These are phyloP conservation scores for Talaromyces sp. DNA, from an alignment of 2,329 filamentous ascomycete species.

Conservation along the genomic window DNA sequence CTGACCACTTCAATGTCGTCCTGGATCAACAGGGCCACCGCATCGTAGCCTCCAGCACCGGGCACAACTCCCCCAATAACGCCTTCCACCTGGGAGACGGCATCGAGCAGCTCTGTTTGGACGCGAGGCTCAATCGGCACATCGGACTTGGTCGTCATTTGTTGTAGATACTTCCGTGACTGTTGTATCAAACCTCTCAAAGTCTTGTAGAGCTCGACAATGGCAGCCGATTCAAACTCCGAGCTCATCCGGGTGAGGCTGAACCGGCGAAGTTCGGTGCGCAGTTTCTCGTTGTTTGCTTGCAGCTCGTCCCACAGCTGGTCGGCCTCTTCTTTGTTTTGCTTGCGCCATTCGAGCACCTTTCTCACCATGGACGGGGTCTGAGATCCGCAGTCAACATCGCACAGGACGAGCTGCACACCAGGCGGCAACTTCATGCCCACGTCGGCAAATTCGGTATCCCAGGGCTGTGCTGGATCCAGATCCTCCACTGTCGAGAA, in stretches of 20 bases:
- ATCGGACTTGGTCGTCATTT: conserved; percentile 66
- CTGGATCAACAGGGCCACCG: conserved; percentile 70
- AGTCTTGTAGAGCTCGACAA: conserved; percentile 43
- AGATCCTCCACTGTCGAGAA: conserved; percentile 60
- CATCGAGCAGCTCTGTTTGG: conserved; percentile 81
- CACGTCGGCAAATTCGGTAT: conserved; percentile 67
- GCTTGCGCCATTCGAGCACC: conserved; percentile 73
- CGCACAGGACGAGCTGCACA: conserved; percentile 81
- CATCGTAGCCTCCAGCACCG: conserved; percentile 90
- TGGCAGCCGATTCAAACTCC: conserved; percentile 14
- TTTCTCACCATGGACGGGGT: conserved; percentile 95
- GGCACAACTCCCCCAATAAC: conserved; percentile 90
- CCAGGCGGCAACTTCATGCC: conserved; percentile 66
- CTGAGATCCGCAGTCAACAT: conserved; percentile 89
- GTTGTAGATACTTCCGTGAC: conserved; percentile 58
- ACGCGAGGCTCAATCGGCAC: conserved; percentile 85
- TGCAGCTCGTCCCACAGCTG: conserved; percentile 72
- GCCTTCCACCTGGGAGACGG: conserved; percentile 62
- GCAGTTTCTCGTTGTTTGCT: conserved; percentile 64
- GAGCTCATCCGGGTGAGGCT: conserved; percentile 39
- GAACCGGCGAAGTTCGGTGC: conserved; percentile 54
- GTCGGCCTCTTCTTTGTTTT: conserved; percentile 58
- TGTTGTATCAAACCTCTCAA: conserved; percentile 47
- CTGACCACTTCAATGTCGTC: conserved; percentile 62
- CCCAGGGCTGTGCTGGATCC: conserved; percentile 56